Percentiles rank a stretch among this genome's conserved stretches.
Conservation (phyloP, 1,284 basidiomycete genomes). For the Ganoderma lucidum region DNA sequence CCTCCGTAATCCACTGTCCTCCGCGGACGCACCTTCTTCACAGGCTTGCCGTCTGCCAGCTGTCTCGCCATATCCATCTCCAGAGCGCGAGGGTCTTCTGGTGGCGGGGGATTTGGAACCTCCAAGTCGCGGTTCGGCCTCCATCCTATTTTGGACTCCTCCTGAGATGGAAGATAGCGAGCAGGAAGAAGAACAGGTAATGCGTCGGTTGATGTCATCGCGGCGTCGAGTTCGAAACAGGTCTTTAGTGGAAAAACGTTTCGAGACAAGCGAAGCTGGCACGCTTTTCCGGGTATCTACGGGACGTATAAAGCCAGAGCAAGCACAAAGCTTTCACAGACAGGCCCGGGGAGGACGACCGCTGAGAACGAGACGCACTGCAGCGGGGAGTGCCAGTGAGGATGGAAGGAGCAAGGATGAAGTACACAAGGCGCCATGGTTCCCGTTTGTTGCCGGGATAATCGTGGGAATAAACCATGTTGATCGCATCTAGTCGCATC, state of each 20-base stretch:
- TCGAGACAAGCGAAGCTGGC: neutral
- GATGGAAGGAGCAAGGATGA: neutral
- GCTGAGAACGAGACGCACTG: neutral
- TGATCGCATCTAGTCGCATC: neutral
- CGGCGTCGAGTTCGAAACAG: neutral
- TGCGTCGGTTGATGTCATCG: constrained; percentile 9
- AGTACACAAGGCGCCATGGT: neutral
- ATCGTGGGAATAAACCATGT: neutral
- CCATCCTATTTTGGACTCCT: constrained; percentile 23
- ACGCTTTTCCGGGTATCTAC: neutral
- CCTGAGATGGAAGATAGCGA: constrained; percentile 15
- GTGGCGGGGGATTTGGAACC: constrained; percentile 25
- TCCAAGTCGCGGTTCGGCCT: constrained; percentile 27
- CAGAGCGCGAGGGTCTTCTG: constrained; percentile 43
- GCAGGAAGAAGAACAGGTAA: constrained; percentile 24
- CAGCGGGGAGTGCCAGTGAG: neutral
- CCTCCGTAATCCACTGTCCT: constrained; percentile 96
- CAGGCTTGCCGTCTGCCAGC: constrained; percentile 73
- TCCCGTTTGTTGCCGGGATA: neutral
- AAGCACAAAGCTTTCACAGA: neutral
- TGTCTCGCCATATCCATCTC: constrained; percentile 79
- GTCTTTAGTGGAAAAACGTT: neutral
- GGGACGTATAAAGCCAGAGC: neutral
- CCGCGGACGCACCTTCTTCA: constrained; percentile 92
- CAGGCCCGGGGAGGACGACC: too few relatives aligned